Conservation (phyloP, 2,329 filamentous ascomycete species). For the Penicillium italicum region DNA sequence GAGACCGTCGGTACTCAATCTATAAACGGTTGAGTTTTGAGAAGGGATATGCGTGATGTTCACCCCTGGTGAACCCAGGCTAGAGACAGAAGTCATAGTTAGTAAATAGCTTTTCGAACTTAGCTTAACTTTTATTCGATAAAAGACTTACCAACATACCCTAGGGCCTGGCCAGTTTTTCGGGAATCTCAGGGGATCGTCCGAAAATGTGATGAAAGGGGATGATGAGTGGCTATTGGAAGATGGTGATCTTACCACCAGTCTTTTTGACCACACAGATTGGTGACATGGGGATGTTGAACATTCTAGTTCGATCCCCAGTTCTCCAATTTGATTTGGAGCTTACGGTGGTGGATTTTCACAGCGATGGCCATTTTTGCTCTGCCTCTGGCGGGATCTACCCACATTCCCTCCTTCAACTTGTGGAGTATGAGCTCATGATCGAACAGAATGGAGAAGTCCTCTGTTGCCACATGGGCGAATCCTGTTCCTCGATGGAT, state of each 20-base stretch:
- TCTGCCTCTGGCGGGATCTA: neutral
- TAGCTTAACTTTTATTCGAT: too few species aligned
- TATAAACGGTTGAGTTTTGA: too few species aligned
- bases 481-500: neutral
- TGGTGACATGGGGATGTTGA: neutral
- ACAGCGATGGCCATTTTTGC: neutral
- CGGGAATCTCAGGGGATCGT: neutral
- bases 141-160: too few species aligned
- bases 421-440: neutral
- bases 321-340: neutral
- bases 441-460: too few species aligned
- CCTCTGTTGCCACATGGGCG: too few species aligned
- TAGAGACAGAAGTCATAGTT: too few species aligned
- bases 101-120: too few species aligned
- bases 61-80: too few species aligned
- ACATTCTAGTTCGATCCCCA: neutral
- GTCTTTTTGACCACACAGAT: neutral
- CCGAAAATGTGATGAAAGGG: neutral
- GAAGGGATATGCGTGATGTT: too few species aligned
- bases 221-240: neutral
- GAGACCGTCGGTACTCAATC: too few species aligned
- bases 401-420: neutral
- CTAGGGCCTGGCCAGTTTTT: neutral
- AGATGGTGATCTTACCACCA: neutral
- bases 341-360: neutral